Conservation (phyloP, 371 early-diverging fungal genomes). For the Cokeromyces recurvatus region DNA sequence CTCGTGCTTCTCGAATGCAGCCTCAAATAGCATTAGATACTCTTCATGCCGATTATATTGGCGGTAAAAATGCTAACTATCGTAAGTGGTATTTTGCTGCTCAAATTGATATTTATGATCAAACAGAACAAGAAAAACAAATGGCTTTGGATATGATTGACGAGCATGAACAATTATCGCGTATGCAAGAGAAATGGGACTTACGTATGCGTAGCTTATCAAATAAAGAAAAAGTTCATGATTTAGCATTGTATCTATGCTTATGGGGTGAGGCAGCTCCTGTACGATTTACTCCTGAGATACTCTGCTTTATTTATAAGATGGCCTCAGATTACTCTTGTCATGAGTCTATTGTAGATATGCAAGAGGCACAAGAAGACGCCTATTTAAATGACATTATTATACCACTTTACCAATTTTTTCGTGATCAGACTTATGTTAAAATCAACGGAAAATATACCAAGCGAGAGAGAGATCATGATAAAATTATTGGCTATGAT, state of each 20-base stretch:
- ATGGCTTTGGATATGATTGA: constrained; percentile 34
- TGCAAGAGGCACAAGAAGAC: constrained; percentile 55
- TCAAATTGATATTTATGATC: constrained; percentile 67
- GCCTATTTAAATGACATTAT: constrained; percentile 69
- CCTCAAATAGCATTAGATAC: constrained; percentile 65
- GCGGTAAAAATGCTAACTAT: constrained; percentile 81
- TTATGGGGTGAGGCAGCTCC: constrained; percentile 89
- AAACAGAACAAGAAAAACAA: constrained; percentile 42
- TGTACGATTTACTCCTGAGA: constrained; percentile 76
- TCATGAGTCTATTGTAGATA: constrained; percentile 5
- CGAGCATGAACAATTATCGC: constrained; percentile 36
- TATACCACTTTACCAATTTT: constrained; percentile 72
- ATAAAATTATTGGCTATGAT: constrained; percentile 79
- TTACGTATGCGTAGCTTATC: constrained; percentile 69
- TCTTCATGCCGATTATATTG: constrained; percentile 81
- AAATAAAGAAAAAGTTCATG: constrained; percentile 64
- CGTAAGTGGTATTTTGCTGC: constrained; percentile 82
- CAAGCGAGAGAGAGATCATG: constrained; percentile 81
- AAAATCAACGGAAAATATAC: constrained; percentile 64
- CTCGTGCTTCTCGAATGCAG: constrained; percentile 77
- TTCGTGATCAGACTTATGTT: constrained; percentile 77
- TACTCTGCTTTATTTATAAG: constrained; percentile 81
- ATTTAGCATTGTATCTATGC: constrained; percentile 75
- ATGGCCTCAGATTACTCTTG: constrained; percentile 58
- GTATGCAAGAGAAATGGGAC: constrained; percentile 68